Evolutionary conservation across 805 yeast genomes (phyloP), one percentile per base, ranked within the genome.

Genomic region (Gaillardinia entomophila): DNA sequence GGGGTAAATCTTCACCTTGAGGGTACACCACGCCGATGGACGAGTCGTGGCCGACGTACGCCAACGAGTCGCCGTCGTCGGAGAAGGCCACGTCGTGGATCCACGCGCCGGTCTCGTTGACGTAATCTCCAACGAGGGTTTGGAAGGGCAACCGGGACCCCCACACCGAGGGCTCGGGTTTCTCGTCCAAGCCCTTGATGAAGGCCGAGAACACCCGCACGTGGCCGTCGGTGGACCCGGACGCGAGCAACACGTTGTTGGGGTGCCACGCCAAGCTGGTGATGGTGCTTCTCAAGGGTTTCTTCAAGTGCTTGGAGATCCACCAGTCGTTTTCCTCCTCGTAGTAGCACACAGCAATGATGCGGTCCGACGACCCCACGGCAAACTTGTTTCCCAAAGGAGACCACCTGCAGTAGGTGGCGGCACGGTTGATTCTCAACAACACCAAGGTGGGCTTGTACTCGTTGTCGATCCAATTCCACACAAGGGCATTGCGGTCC

Each of bases 241-340:
- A 72, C 2, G 94, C 92, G 41, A 92, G 67, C 38, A 92, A 67
- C 16, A 92, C 94, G 48, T 79, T 81, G 61, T 92, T 92, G 36
- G 87, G 89, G 57, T 92, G 97, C 98, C 98, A 89, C 42, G 80
- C 80, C 35, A 90, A 69, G 28, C 83, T 70, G 43, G 89, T 71
- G 45, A 89, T 73, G 20, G 97, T 87, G 8, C 96, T 82, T 56
- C 82, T 80, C 48, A 92, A 69, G n/a, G 97, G 96, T 60, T 85
- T 87, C 68, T 89, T 89, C 61, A 92, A 82, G 64, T 90, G 98
- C 61, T 90, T 90, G 11, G 97, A 86, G 32, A 92, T 89, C 99
- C 99, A 92, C 99, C 99, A 92, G 57, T 92, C 96, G 57, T 90
- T 92, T 49, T 88, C 96, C 41, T 72, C 83, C 62, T 92, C 98